These are phyloP conservation scores for Pseudonitzschia pungens DNA, from an alignment of 108 stramenopile genomes.

Conservation along the genomic window DNA sequence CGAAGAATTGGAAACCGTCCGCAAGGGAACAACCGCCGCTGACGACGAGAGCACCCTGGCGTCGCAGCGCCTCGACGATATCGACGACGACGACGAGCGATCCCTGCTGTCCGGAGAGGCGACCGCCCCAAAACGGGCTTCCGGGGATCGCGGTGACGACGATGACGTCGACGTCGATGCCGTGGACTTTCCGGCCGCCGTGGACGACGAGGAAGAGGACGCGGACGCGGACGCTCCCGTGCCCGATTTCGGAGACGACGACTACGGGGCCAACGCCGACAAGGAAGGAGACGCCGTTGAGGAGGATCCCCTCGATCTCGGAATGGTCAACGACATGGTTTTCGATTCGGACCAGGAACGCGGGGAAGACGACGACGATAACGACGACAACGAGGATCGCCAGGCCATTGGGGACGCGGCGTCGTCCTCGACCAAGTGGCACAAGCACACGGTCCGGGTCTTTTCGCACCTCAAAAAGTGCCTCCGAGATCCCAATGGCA, in stretches of 20 bases:
- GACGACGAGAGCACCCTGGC: constrained; percentile 12
- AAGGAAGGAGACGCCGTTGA: no score
- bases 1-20: background rate
- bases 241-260: constrained; percentile 43
- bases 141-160: no score
- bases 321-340: constrained; percentile 73
- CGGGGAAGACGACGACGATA: constrained; percentile 20
- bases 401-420: constrained; percentile 63
- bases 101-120: constrained; percentile 20
- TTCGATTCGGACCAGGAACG: constrained; percentile 57
- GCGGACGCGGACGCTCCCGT: background rate
- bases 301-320: constrained; percentile 49
- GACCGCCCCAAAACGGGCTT: background rate
- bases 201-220: constrained; percentile 7
- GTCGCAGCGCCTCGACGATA: constrained; percentile 36
- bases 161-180: no score
- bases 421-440: constrained; percentile 81
- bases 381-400: constrained; percentile 47
- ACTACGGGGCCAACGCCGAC: no score
- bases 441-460: constrained; percentile 87
- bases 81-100: constrained; percentile 23
- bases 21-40: background rate
- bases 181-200: background rate
- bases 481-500: constrained; percentile 38
- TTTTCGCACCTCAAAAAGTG: constrained; percentile 60